Evolutionary conservation across 345 rosid species (phyloP).

Genomic region (Populus pruinosa): DNA sequence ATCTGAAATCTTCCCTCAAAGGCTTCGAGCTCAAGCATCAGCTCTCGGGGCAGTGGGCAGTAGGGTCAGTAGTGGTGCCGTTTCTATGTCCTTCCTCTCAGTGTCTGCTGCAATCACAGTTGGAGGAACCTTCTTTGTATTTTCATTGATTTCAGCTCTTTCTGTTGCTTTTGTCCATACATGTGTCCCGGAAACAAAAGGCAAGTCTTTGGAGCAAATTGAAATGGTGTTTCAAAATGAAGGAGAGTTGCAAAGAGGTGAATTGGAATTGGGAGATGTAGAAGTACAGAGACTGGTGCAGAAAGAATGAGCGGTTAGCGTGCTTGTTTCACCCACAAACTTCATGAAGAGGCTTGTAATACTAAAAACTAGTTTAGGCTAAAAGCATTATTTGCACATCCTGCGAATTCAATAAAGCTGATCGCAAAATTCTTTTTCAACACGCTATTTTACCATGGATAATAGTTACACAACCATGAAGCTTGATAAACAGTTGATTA

Average conservation of each 20-base stretch:
- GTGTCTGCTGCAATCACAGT: constrained; percentile 21
- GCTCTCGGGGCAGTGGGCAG: constrained; percentile 28
- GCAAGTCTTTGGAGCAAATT: constrained; percentile 42
- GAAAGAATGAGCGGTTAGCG: not conserved
- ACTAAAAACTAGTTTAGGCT: not conserved
- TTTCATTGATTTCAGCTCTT: constrained; percentile 23
- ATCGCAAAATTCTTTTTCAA: not conserved
- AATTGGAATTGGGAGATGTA: constrained; percentile 17
- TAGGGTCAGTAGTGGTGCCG: constrained; percentile 24
- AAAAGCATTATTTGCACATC: not conserved
- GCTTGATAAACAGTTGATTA: not conserved
- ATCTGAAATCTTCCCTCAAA: constrained; percentile 26
- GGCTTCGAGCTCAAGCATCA: constrained; percentile 27
- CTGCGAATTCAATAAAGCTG: not conserved
- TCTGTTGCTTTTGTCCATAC: constrained; percentile 22
- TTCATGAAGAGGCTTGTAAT: not conserved
- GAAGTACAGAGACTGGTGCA: constrained; percentile 7
- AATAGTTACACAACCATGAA: too few relatives aligned
- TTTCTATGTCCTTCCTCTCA: constrained; percentile 26
- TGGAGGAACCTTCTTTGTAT: constrained; percentile 33
- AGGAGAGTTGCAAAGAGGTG: constrained; percentile 12
- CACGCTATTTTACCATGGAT: too few relatives aligned
- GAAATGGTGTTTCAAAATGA: constrained; percentile 19
- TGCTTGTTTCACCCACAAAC: not conserved
- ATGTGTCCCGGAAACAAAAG: constrained; percentile 37